A percentile compares a stretch with the other conserved stretches of the same genome.
Evolutionary conservation across 345 rosid species (phyloP).

Genomic region (Eucalyptus pauciflora): DNA sequence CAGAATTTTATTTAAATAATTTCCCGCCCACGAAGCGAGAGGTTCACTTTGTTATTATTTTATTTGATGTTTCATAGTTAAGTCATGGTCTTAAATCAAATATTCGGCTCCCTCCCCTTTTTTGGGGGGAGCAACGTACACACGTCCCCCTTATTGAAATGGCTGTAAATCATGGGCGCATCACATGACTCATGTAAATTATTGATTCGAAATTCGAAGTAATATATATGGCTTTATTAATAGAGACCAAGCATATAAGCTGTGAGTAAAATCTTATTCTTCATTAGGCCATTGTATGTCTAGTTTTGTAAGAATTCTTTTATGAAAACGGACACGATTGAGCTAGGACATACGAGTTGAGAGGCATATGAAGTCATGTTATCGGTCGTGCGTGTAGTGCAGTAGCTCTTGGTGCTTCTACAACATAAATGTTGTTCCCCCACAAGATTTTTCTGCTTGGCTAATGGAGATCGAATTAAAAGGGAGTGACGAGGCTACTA

Average conservation of each 20-base stretch:
- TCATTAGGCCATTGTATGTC: background rate
- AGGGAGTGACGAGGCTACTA: background rate
- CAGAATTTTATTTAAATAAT: background rate
- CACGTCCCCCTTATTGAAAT: background rate
- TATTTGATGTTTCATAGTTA: background rate
- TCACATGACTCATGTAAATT: background rate
- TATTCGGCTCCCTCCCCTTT: background rate
- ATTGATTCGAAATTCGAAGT: background rate
- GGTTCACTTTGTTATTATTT: background rate
- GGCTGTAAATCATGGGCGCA: background rate
- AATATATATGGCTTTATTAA: background rate
- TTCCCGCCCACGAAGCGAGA: background rate
- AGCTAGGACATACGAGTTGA: background rate
- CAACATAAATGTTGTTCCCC: background rate
- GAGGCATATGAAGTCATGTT: background rate
- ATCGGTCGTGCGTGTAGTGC: background rate
- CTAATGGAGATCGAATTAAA: background rate
- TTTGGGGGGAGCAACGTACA: background rate
- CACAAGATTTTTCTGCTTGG: background rate
- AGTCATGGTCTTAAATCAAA: background rate
- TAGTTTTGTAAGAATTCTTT: background rate
- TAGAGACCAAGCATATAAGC: background rate
- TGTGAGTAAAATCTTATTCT: background rate
- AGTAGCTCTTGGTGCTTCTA: background rate
- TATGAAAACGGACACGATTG: background rate